Base-by-base conservation (phyloP, 2,329 filamentous ascomycete genomes). In the Cytospora mali region DNA sequence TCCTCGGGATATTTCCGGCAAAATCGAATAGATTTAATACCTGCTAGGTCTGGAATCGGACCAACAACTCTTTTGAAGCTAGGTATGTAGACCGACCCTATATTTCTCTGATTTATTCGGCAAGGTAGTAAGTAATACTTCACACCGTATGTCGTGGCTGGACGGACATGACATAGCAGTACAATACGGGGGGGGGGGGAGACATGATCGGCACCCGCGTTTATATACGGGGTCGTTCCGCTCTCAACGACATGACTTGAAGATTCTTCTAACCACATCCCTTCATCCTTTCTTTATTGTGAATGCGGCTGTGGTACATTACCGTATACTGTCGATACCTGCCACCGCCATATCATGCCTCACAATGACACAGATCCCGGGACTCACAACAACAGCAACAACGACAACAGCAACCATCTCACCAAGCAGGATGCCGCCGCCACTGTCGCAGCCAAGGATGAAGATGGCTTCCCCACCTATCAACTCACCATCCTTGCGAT, bases 401-500 rank as follows among this genome's bases (percentile, higher is more conserved):
- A 33, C 31, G 2, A 13, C 31, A 33, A 33, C 31, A 33, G 14
- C 31, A 9, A 13, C 31, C 31, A 9, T 2, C 42, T 46, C 42
- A 29, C n/a, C 49, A 33, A 46, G n/a, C 54, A 55, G 55, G 53
- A 28, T 3, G n/a, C 52, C 18, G 16, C 56, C 25, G n/a, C 48
- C 14, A 14, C 52, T 14, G 16, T 48, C 25, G n/a, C 48, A 10
- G 33, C 21, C 29, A 49, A 29, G 49, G 13, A 31, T 23, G 31
- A 63, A 23, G 64, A 65, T 55, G 61, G 42, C 49, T 81, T 80
- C 70, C 79, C 79, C 31, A 75, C 75, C 31, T 77, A 75, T 66
- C 79, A 81, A 66, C 76, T 81, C 65, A 75, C 75, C 23, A 78
- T 79, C 55, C 71, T 79, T 64, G 77, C 76, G 66, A 76, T 79